Conservation (phyloP, 23 red algal species). For the Gracilaria gracilis region DNA sequence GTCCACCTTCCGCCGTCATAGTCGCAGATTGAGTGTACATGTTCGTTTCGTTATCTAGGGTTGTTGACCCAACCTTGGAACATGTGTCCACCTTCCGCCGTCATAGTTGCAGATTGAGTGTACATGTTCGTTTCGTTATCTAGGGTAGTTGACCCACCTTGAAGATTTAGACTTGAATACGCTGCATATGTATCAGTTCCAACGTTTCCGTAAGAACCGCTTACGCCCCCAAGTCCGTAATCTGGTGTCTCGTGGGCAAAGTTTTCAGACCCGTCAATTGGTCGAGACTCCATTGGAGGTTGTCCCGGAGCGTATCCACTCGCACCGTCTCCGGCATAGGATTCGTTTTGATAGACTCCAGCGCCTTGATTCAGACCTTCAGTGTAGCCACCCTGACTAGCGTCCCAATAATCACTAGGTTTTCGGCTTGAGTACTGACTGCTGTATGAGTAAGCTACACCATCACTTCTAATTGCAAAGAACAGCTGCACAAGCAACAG, state of each 20-base stretch:
- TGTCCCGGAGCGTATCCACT: constrained; percentile 30
- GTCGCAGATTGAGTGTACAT: no score
- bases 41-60: no score
- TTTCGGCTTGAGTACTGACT: constrained; percentile 58
- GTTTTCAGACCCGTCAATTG: constrained; percentile 7
- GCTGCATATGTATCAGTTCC: constrained; percentile 45
- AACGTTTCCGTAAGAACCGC: constrained; percentile 45
- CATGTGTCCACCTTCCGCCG: no score
- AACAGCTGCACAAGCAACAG: constrained; percentile 50
- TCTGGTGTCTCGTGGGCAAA: constrained; percentile 42
- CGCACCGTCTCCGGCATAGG: background rate
- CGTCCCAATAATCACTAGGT: constrained; percentile 53
- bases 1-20: no score
- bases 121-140: no score
- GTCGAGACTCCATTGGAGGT: constrained; percentile 26
- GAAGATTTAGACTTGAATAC: constrained; percentile 53
- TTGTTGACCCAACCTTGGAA: no score
- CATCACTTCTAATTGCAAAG: constrained; percentile 55
- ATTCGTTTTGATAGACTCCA: constrained; percentile 1
- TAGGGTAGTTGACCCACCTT: constrained; percentile 14
- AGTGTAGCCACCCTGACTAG: constrained; percentile 49
- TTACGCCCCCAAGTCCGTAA: constrained; percentile 16
- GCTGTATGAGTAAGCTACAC: constrained; percentile 57
- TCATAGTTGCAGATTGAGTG: no score
- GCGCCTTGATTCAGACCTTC: background rate